A percentile compares a stretch with the other conserved stretches of the same genome.
Evolutionary conservation across 805 yeast species (phyloP).

Genomic region (Monosporozyma unispora): DNA sequence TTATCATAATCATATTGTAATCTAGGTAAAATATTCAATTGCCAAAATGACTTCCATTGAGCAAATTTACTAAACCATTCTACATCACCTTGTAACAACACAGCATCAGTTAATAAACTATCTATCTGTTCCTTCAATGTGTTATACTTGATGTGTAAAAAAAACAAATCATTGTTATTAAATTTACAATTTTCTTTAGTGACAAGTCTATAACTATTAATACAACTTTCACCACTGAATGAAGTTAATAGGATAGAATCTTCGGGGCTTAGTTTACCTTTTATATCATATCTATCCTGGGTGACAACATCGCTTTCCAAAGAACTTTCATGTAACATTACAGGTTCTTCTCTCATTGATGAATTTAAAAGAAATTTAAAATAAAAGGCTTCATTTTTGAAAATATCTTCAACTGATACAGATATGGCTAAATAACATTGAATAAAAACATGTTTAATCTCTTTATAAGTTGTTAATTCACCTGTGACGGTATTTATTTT

Average conservation of each 20-base stretch:
- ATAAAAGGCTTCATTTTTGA: slow-evolving; percentile 19
- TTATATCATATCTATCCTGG: slow-evolving; percentile 10
- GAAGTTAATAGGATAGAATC: slow-evolving; percentile 14
- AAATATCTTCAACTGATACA: slow-evolving; percentile 29
- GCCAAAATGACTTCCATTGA: slow-evolving; percentile 23
- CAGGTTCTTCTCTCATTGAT: slow-evolving; percentile 18
- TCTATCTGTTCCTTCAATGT: slow-evolving; percentile 23
- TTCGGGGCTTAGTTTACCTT: slow-evolving; percentile 16
- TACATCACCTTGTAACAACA: slow-evolving; percentile 21
- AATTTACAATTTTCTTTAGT: slow-evolving; percentile 9
- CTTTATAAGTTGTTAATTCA: slow-evolving; percentile 9
- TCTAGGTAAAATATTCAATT: slow-evolving; percentile 12
- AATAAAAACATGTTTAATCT: slow-evolving; percentile 8
- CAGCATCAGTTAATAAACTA: slow-evolving; percentile 19
- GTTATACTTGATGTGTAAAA: slow-evolving; percentile 17
- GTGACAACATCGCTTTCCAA: slow-evolving; percentile 6
- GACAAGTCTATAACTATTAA: slow-evolving; percentile 20
- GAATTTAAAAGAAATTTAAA: slow-evolving; percentile 26
- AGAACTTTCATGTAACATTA: slow-evolving; percentile 15
- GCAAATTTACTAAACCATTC: slow-evolving; percentile 19
- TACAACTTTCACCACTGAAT: slow-evolving; percentile 16
- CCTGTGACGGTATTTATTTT: neutral
- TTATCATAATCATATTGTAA: slow-evolving; percentile 18
- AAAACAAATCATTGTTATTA: slow-evolving; percentile 15
- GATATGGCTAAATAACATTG: slow-evolving; percentile 22